These are phyloP conservation scores for Cadophora malorum DNA, from an alignment of 2,329 filamentous ascomycete genomes.

Conservation along the genomic window DNA sequence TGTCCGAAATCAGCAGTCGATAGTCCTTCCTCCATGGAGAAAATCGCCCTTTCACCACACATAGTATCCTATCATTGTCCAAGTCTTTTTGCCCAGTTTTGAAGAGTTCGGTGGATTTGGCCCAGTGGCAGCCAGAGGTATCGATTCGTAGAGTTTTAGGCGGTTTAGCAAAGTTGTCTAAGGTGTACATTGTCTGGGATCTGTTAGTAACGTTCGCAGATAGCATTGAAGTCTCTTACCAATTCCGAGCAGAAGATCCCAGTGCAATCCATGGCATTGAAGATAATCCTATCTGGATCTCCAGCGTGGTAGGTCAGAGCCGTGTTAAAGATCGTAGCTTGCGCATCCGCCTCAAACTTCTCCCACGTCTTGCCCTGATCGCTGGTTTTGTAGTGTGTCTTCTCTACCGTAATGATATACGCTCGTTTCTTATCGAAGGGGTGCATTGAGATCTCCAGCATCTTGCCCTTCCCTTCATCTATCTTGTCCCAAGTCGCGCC, in stretches of 20 bases:
- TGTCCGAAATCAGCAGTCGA: slow-evolving; percentile 79
- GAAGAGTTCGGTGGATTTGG: slow-evolving; percentile 77
- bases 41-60: slow-evolving; percentile 76
- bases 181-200: slow-evolving; percentile 71
- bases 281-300: slow-evolving; percentile 85
- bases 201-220: slow-evolving; percentile 22
- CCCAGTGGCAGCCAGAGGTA: slow-evolving; percentile 85
- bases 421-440: slow-evolving; percentile 80
- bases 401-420: slow-evolving; percentile 74
- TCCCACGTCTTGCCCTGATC: slow-evolving; percentile 85
- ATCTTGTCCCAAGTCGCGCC: slow-evolving; percentile 78
- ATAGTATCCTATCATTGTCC: slow-evolving; percentile 76
- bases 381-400: slow-evolving; percentile 80
- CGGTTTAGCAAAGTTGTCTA: slow-evolving; percentile 78
- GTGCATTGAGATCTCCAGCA: slow-evolving; percentile 73
- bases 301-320: slow-evolving; percentile 80
- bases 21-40: slow-evolving; percentile 76
- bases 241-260: slow-evolving; percentile 68
- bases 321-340: slow-evolving; percentile 60
- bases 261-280: slow-evolving; percentile 75
- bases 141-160: slow-evolving; percentile 69
- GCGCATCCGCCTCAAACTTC: slow-evolving; percentile 68
- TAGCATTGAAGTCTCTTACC: slow-evolving; percentile 38
- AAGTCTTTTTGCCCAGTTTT: slow-evolving; percentile 68
- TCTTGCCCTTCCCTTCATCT: slow-evolving; percentile 65